Conservation (phyloP, 106 monocot genomes). For the Triglochin maritima region DNA sequence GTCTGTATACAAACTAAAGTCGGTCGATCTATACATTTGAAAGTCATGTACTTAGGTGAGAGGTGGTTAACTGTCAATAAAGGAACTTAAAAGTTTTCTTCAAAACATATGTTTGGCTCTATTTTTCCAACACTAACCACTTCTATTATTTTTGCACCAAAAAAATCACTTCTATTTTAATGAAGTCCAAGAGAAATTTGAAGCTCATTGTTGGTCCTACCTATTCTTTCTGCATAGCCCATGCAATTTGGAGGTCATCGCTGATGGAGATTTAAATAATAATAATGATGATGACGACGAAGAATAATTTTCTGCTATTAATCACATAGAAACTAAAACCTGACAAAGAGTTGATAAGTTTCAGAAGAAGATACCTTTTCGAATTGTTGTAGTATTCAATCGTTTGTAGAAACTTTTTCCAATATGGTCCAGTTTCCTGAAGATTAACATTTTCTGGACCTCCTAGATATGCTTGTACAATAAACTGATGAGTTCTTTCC, state of each 20-base stretch:
- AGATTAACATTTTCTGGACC: constrained; percentile 77
- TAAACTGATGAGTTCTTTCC: constrained; percentile 61
- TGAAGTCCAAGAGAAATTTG: background rate
- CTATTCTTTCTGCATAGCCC: background rate
- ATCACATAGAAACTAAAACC: background rate
- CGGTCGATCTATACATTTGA: no score
- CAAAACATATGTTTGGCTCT: no score
- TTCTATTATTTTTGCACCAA: no score
- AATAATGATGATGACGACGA: no score
- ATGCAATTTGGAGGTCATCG: background rate
- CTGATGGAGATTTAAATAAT: background rate
- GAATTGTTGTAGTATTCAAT: constrained; percentile 36
- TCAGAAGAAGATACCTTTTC: constrained; percentile 27
- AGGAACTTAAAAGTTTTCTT: no score
- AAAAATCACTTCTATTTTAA: no score
- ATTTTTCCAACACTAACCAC: no score
- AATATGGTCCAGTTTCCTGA: constrained; percentile 69
- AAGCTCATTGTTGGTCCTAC: background rate
- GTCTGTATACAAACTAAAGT: no score
- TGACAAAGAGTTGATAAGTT: background rate
- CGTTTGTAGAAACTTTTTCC: constrained; percentile 57
- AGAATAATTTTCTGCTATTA: no score
- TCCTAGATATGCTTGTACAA: constrained; percentile 79
- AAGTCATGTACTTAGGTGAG: no score
- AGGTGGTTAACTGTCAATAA: no score